Conservation (phyloP, 805 yeast genomes). For the Starmerella etchellsii region DNA sequence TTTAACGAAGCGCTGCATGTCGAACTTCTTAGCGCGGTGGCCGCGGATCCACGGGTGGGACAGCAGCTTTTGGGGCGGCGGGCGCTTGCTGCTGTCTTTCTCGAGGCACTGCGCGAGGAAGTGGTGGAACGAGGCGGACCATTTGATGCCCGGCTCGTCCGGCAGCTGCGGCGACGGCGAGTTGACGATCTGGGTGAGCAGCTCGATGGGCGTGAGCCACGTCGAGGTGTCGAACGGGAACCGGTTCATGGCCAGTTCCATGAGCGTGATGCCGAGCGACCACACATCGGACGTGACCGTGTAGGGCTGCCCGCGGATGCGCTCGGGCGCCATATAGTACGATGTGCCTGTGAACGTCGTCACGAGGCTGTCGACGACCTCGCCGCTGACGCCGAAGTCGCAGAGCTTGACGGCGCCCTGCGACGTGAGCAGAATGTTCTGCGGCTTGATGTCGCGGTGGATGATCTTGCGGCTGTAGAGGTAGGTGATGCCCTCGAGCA, state of each 20-base stretch:
- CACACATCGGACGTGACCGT: slow-evolving; percentile 93
- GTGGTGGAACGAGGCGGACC: slow-evolving; percentile 75
- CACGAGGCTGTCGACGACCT: slow-evolving; percentile 86
- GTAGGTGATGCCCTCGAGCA: slow-evolving; percentile 72
- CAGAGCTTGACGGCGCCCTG: slow-evolving; percentile 81
- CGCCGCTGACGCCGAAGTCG: slow-evolving; percentile 97
- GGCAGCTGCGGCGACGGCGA: slow-evolving; percentile 61
- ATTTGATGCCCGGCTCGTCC: slow-evolving; percentile 67
- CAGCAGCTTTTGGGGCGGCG: slow-evolving; percentile 87
- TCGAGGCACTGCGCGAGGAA: slow-evolving; percentile 69
- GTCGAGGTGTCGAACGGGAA: slow-evolving; percentile 61
- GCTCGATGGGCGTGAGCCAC: slow-evolving; percentile 72
- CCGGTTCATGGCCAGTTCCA: slow-evolving; percentile 86
- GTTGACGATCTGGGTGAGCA: slow-evolving; percentile 66
- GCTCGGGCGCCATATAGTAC: slow-evolving; percentile 96
- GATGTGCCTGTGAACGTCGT: slow-evolving; percentile 96
- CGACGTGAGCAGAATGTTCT: slow-evolving; percentile 66
- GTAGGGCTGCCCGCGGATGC: slow-evolving; percentile 90
- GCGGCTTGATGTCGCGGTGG: slow-evolving; percentile 94
- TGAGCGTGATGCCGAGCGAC: slow-evolving; percentile 83
- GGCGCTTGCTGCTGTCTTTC: slow-evolving; percentile 67
- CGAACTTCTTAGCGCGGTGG: slow-evolving; percentile 56
- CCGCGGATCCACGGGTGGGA: slow-evolving; percentile 86
- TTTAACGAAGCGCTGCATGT: slow-evolving; percentile 74
- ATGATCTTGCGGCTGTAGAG: slow-evolving; percentile 77